Percentiles rank a stretch among this genome's conserved stretches.
These are phyloP conservation scores for Colletotrichum sp. DNA, from an alignment of 2,329 filamentous ascomycete species.

Conservation along the genomic window DNA sequence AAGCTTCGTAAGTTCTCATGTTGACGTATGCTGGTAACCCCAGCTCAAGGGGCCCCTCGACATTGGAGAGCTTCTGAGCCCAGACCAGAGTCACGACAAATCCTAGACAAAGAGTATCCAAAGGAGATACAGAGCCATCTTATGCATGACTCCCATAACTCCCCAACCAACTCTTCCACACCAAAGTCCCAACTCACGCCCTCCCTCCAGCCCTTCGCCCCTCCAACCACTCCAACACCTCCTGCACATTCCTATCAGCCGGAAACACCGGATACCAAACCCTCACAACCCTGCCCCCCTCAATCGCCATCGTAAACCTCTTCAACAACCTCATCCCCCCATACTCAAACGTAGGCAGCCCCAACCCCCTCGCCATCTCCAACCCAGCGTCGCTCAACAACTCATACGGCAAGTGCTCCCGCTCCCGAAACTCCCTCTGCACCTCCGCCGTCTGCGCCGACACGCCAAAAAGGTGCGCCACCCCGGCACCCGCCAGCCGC, in stretches of 20 bases:
- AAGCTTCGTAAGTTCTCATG: too few species aligned
- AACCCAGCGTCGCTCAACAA: background rate
- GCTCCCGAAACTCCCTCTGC: background rate
- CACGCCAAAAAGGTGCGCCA: background rate
- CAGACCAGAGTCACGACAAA: too few species aligned
- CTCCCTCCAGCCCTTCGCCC: too few species aligned
- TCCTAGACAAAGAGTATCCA: too few species aligned
- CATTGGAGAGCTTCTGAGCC: too few species aligned
- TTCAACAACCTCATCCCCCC: background rate
- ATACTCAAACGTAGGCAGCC: background rate
- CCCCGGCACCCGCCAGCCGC: background rate
- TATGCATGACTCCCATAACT: too few species aligned
- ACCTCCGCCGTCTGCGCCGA: background rate
- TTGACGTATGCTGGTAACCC: too few species aligned
- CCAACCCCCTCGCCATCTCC: background rate
- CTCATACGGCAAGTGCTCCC: background rate
- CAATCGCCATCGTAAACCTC: background rate
- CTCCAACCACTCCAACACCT: background rate
- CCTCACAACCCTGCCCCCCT: background rate
- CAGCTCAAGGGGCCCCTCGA: too few species aligned
- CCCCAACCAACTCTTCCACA: too few species aligned
- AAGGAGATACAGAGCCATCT: too few species aligned
- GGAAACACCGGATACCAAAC: background rate
- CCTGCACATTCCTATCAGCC: background rate
- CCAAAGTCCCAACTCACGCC: too few species aligned